phyloP scores from a whole-genome alignment of 225 moss, liverwort and hornwort genomes.

The Bryoerythrophyllum caledonicum region DNA sequence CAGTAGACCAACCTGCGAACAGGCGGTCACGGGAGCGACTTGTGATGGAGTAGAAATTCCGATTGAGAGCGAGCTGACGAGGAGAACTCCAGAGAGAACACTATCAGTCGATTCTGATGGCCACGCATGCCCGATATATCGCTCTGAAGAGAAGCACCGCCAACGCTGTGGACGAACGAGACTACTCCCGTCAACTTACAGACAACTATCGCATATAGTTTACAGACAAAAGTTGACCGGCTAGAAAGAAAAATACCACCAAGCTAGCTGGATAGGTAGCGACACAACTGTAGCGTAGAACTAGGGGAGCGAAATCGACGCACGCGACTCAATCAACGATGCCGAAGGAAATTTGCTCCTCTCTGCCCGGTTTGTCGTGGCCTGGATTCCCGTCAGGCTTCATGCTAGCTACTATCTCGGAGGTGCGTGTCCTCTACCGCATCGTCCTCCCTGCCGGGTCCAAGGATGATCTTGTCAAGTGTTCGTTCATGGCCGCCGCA shows the following conservation, averaged over 20 bases:
- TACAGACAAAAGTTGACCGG: constrained; percentile 11
- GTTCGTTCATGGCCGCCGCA: neutral
- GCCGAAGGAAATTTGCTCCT: too few relatives aligned
- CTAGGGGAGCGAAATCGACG: neutral
- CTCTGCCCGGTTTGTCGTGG: neutral
- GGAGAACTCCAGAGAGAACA: neutral
- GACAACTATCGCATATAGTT: constrained; percentile 2
- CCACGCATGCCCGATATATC: neutral
- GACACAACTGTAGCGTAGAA: neutral
- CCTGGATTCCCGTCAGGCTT: neutral
- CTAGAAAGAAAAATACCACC: neutral
- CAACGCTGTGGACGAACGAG: neutral
- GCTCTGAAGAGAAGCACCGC: neutral
- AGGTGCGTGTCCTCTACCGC: neutral
- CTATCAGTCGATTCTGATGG: neutral
- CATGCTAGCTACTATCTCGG: neutral
- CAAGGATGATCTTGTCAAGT: neutral
- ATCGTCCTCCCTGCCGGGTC: neutral
- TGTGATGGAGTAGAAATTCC: neutral
- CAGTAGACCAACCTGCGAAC: neutral
- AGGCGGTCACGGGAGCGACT: neutral
- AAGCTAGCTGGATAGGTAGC: neutral
- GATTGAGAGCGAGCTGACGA: neutral
- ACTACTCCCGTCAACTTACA: neutral
- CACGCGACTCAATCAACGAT: neutral